phyloP scores from a whole-genome alignment of 1,139 yeast genomes.

The Yamadazyma taylorii region DNA sequence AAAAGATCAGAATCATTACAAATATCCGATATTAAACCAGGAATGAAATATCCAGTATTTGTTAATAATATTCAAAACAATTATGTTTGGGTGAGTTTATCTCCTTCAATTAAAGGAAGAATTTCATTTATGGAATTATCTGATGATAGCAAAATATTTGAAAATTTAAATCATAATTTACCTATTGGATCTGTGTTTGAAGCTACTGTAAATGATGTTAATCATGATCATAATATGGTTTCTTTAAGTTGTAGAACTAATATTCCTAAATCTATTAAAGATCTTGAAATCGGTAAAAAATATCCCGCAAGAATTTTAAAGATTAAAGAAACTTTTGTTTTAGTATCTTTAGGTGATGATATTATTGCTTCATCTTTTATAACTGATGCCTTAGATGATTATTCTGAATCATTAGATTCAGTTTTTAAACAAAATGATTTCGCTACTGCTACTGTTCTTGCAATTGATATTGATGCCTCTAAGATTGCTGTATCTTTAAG shows the following conservation, averaged over 20 bases:
- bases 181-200: conserved; percentile 73
- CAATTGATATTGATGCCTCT: conserved; percentile 53
- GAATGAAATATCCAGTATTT: conserved; percentile 47
- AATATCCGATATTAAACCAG: conserved; percentile 41
- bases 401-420: conserved; percentile 52
- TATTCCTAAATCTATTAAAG: conserved; percentile 42
- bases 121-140: conserved; percentile 66
- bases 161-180: conserved; percentile 52
- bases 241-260: conserved; percentile 52
- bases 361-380: conserved; percentile 67
- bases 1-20: conserved; percentile 26
- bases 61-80: conserved; percentile 56
- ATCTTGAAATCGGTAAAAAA: conserved; percentile 56
- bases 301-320: conserved; percentile 69
- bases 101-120: conserved; percentile 69
- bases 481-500: conserved; percentile 69
- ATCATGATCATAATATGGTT: conserved; percentile 51
- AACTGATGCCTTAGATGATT: conserved; percentile 80
- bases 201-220: conserved; percentile 56
- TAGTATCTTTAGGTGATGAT: conserved; percentile 65
- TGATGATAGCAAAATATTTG: conserved; percentile 51
- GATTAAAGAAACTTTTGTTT: conserved; percentile 59
- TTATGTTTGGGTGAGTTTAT: conserved; percentile 65
- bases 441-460: conserved; percentile 61
- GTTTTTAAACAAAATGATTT: conserved; percentile 56